Conservation (phyloP, 2,329 filamentous ascomycete genomes). For the Talaromyces islandicus region DNA sequence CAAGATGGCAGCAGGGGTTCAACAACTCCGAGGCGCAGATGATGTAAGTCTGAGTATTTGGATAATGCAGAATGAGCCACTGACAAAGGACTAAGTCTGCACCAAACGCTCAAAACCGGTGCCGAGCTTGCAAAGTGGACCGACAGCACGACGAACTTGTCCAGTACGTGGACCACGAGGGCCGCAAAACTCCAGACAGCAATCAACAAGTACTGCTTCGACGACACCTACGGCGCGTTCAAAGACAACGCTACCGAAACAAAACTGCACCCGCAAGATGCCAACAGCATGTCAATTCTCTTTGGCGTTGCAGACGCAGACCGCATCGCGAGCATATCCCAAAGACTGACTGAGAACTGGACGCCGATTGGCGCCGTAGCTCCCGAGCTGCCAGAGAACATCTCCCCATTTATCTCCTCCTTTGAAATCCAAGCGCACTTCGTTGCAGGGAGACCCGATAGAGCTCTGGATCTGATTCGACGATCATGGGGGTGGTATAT, state of each 20-base stretch:
- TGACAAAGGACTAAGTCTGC: conserved; percentile 28
- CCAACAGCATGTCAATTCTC: conserved; percentile 51
- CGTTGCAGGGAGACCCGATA: conserved; percentile 39
- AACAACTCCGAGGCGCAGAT: conserved; percentile 49
- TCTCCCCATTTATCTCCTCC: conserved; percentile 54
- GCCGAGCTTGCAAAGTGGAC: conserved; percentile 46
- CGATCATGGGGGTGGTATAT: conserved; percentile 57
- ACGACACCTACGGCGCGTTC: conserved; percentile 45
- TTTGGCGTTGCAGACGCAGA: conserved; percentile 40
- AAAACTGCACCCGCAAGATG: conserved; percentile 54
- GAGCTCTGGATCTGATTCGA: conserved; percentile 53
- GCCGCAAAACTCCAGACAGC: conserved; percentile 39
- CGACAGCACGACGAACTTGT: conserved; percentile 35
- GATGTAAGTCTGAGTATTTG: conserved; percentile 33
- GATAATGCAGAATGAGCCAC: neutral
- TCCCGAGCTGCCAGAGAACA: conserved; percentile 53
- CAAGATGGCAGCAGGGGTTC: conserved; percentile 44
- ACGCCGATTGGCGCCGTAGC: conserved; percentile 49
- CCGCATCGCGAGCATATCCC: conserved; percentile 37
- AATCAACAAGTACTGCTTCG: conserved; percentile 47
- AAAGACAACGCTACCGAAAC: conserved; percentile 48
- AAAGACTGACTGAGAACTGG: conserved; percentile 48
- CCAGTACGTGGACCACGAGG: conserved; percentile 35
- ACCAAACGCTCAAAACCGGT: conserved; percentile 50
- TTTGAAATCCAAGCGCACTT: conserved; percentile 57